Percentiles rank a stretch among this genome's conserved stretches.
Conservation (phyloP, 768 basidiomycete genomes). For the Cantharellus anzutake region DNA sequence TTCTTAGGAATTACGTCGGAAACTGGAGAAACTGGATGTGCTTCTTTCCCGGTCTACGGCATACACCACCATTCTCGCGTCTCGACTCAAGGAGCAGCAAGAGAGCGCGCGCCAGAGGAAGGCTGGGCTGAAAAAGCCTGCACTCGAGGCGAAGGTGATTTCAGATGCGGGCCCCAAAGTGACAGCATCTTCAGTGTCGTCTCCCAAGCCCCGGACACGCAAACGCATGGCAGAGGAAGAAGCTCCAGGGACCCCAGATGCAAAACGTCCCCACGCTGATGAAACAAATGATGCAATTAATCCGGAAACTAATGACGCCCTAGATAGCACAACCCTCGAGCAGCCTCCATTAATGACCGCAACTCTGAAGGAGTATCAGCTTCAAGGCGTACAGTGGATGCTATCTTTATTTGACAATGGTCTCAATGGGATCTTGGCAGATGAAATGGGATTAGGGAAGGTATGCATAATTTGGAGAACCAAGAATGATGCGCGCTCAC, state of each 20-base stretch:
- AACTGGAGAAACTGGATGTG: neutral
- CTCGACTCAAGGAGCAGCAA: neutral
- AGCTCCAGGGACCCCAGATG: neutral
- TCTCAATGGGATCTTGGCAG: conserved; percentile 33
- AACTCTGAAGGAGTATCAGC: conserved; percentile 73
- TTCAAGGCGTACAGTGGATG: conserved; percentile 85
- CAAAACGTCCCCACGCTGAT: neutral
- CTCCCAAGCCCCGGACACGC: neutral
- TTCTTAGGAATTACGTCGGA: neutral
- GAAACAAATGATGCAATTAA: neutral
- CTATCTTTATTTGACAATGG: neutral
- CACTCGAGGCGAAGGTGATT: neutral
- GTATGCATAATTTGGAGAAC: neutral
- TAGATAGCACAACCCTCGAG: conserved; percentile 17
- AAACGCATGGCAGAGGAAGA: neutral
- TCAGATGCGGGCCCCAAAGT: neutral
- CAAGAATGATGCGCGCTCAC: neutral
- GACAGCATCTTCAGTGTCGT: too few species aligned
- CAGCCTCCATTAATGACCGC: conserved; percentile 71
- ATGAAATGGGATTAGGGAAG: conserved; percentile 81
- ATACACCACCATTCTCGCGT: neutral
- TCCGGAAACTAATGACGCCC: neutral
- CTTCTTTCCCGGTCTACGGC: neutral
- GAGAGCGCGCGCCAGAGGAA: neutral
- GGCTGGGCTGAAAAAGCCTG: neutral